Evolutionary conservation across 495 filamentous ascomycete genomes (phyloP).

Genomic region (Neurospora sp.): DNA sequence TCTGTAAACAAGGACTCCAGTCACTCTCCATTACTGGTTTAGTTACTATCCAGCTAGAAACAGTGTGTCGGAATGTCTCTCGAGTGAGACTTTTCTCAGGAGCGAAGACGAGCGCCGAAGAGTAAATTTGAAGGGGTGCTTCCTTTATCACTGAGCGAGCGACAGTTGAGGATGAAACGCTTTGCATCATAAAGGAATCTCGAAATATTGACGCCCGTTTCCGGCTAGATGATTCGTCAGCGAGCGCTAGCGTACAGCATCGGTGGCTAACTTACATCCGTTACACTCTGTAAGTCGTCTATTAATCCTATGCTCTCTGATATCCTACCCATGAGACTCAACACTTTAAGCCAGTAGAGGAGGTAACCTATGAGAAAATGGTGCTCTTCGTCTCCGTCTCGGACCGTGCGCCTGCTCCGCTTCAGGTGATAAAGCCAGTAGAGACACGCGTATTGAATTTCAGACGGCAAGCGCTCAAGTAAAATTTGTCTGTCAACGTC

Average conservation of each 20-base stretch:
- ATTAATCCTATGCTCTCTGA: slow-evolving; percentile 19
- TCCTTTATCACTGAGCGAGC: slow-evolving; percentile 18
- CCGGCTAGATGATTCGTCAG: slow-evolving; percentile 1
- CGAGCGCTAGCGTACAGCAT: not conserved
- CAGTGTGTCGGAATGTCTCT: slow-evolving; percentile 8
- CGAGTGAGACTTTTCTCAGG: slow-evolving; percentile 7
- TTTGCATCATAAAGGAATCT: slow-evolving; percentile 9
- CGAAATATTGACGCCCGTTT: not conserved
- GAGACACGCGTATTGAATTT: slow-evolving; percentile 25
- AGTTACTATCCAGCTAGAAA: slow-evolving; percentile 11
- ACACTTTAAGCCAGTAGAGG: slow-evolving; percentile 22
- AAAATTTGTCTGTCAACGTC: slow-evolving; percentile 11
- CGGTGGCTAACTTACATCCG: slow-evolving; percentile 8
- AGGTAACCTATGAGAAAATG: slow-evolving; percentile 4
- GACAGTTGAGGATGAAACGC: slow-evolving; percentile 20
- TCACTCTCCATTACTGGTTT: slow-evolving; percentile 4
- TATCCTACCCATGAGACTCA: slow-evolving; percentile 25
- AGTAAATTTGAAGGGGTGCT: slow-evolving; percentile 11
- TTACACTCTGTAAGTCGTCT: slow-evolving; percentile 7
- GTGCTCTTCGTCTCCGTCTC: slow-evolving; percentile 8
- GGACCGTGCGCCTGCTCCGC: slow-evolving; percentile 14
- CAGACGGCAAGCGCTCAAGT: slow-evolving; percentile 15
- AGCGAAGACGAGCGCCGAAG: slow-evolving; percentile 9
- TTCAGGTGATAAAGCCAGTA: slow-evolving; percentile 40
- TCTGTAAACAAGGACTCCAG: slow-evolving; percentile 6